Base-by-base conservation (phyloP, 352 stramenopile species). In the Poterioochromonas sp. region DNA sequence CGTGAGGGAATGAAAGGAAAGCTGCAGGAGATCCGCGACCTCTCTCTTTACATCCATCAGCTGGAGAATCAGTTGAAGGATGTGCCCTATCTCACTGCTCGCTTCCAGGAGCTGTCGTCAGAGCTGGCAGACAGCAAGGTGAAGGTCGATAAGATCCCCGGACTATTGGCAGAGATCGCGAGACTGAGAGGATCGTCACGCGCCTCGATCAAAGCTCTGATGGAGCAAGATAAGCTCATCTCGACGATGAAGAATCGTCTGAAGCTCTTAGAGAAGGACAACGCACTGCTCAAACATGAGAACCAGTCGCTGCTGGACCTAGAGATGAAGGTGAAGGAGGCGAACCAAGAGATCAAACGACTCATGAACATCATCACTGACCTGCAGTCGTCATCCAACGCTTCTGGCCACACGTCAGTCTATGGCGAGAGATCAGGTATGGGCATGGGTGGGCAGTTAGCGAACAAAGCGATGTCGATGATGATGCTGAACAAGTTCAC, bases 141-240 rank as follows among this genome's bases (percentile, higher is more conserved):
- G 5, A 78, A 65, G 32, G 37, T 63, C 5, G 71, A 78, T 12
- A 63, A 78, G 40, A 64, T 63, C 26, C 43, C 71, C 11, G 43
- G 43, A 34, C 26, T 78, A 35, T 39, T 78, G 15, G n/a, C 71
- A 18, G 71, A 78, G 47, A 44, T 69, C 11, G 41, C 71, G 5
- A 3, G 71, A 34, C 47, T 78, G 71, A 26, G 71, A 32, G 71
- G 71, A 29, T 12, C 11, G 11, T 15, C 29, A 32, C 71, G 71
- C 0, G 71, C 71, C 3, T 35, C 43, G 5, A 53, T 78, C 15
- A 78, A 65, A 69, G 41, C 71, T 12, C 34, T 78, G 11, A 15
- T 26, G 22, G 71, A 78, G 35, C 71, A 78, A 53, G 71, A 78
- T 53, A 78, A 78, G 47, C 8, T 78, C 8, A 5, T 44, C 11